phyloP scores from a whole-genome alignment of 2,329 filamentous ascomycete species.

The Fusarium agapanthi region DNA sequence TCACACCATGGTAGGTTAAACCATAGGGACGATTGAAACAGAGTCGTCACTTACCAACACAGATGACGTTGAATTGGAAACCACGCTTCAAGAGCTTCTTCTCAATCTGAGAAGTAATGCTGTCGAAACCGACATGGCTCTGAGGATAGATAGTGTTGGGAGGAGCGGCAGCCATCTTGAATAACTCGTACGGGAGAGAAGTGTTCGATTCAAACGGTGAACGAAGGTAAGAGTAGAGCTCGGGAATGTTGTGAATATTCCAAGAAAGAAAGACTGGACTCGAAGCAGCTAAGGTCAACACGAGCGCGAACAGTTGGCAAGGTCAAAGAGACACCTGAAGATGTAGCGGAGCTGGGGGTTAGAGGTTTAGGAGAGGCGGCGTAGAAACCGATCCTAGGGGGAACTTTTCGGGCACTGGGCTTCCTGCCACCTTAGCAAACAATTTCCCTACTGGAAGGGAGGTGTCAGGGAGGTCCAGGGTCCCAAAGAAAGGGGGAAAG shows the following conservation, averaged over 20 bases:
- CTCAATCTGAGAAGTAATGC: constrained; percentile 99
- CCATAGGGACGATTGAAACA: constrained; percentile 13
- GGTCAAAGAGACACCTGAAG: constrained; percentile 38
- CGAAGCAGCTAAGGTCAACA: constrained; percentile 26
- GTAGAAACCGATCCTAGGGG: constrained; percentile 46
- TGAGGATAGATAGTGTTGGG: constrained; percentile 82
- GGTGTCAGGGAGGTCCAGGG: constrained; percentile 48
- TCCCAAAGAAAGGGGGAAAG: constrained; percentile 55
- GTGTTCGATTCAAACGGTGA: constrained; percentile 45
- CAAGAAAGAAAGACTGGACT: constrained; percentile 41
- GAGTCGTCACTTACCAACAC: constrained; percentile 79
- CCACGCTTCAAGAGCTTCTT: constrained; percentile 99
- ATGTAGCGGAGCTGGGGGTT: constrained; percentile 42
- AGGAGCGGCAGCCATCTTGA: constrained; percentile 70
- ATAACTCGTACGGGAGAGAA: constrained; percentile 27
- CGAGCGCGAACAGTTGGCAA: constrained; percentile 36
- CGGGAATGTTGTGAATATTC: constrained; percentile 39
- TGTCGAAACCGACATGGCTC: constrained; percentile 99
- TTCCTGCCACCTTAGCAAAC: constrained; percentile 55
- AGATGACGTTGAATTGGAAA: constrained; percentile 99
- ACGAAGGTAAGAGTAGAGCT: constrained; percentile 41
- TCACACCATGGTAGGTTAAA: constrained; percentile 26
- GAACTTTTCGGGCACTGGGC: constrained; percentile 52
- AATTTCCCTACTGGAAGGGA: constrained; percentile 57
- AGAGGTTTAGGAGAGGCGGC: constrained; percentile 42